Base-by-base conservation (phyloP, 306 rosid species). In the Vicia villosa region DNA sequence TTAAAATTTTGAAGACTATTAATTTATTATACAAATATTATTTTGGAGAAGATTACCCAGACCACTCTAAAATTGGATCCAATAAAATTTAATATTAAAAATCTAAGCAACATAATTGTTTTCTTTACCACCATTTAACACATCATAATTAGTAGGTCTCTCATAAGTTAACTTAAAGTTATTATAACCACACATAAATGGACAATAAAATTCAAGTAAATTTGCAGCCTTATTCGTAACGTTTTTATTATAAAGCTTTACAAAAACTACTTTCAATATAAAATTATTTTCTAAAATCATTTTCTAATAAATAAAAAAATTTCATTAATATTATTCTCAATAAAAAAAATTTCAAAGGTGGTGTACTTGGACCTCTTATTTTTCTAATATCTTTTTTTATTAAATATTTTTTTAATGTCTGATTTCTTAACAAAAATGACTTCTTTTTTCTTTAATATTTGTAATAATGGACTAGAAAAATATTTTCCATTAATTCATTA, bases 281-380 rank as follows among this genome's bases (percentile, higher is more conserved):
- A 36, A 76, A 26, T 8, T 32, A 38, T 76, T 62, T 76, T 19
- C 49, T 50, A 4, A 36, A 37, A 68, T 10, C n/a, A 43, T 30
- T 55, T 20, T 32, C 6, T 6, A 32, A 32, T 32, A 21, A 34
- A 9, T 15, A 17, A 24, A 49, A 61, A 51, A 45, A 68, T 68
- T 75, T 68, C 26, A 4, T 26, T n/a, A 47, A 38, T 63, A 26
- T 59, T 59, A 60, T 76, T 68, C 60, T 69, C 64, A 68, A 50
- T 61, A 36, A 60, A 68, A 60, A 61, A 42, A 61, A 8, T 28
- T 61, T 50, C 2, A 12, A 32, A 37, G 43, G 10, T 8, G 64
- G 38, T 55, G 28, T 43, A 37, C 45, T 34, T 6, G 8, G 8
- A 2, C 21, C 64, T 30, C 22, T 7, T 55, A 10, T 15, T 11